A percentile compares a stretch with the other conserved stretches of the same genome.
Conservation (phyloP, 2,329 filamentous ascomycete species). For the Hypoxylon sp. region DNA sequence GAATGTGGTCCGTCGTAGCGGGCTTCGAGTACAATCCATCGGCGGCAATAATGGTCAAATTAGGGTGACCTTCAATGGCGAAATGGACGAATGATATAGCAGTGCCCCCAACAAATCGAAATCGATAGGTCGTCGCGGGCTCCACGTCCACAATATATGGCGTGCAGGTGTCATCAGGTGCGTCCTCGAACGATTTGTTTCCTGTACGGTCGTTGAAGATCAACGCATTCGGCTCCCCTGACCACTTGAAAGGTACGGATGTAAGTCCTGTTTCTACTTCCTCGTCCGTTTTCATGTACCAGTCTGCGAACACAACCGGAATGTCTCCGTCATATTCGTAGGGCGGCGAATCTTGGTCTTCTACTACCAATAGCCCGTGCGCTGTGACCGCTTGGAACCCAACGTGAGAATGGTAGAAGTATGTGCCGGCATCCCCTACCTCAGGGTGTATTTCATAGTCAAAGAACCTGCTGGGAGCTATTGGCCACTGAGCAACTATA, state of each 20-base stretch:
- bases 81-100: conserved; percentile 69
- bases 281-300: conserved; percentile 69
- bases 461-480: conserved; percentile 73
- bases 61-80: conserved; percentile 69
- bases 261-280: conserved; percentile 66
- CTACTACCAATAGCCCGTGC: conserved; percentile 71
- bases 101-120: conserved; percentile 72
- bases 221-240: conserved; percentile 70
- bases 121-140: conserved; percentile 72
- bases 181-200: conserved; percentile 56
- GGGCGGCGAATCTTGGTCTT: conserved; percentile 62
- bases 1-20: conserved; percentile 63
- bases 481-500: conserved; percentile 75
- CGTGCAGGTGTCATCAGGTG: conserved; percentile 57
- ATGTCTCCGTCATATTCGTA: conserved; percentile 75
- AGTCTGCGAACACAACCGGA: conserved; percentile 69
- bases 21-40: conserved; percentile 71
- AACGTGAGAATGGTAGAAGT: conserved; percentile 79
- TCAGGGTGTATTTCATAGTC: conserved; percentile 75
- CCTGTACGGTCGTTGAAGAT: conserved; percentile 71
- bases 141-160: conserved; percentile 70
- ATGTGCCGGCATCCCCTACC: conserved; percentile 70
- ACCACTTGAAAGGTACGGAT: conserved; percentile 67
- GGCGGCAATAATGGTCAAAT: conserved; percentile 72
- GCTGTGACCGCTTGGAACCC: conserved; percentile 73